These are phyloP conservation scores for Boletus sensibilis DNA, from an alignment of 768 basidiomycete species.

Conservation along the genomic window DNA sequence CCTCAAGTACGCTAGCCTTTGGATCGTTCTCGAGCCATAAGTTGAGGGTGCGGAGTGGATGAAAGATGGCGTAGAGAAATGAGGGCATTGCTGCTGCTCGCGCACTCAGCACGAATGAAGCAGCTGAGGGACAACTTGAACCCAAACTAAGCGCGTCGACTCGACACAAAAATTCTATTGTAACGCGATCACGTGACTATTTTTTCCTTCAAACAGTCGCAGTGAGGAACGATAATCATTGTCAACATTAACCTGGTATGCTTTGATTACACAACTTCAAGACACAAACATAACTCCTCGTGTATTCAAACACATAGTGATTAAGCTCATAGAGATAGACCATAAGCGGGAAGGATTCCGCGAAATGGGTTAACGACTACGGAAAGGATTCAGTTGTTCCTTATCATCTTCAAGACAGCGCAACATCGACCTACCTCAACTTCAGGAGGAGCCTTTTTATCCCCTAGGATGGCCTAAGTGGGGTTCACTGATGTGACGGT, in stretches of 20 bases:
- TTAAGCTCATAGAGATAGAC: not conserved
- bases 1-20: conserved; percentile 52
- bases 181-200: conserved; percentile 22
- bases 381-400: not conserved
- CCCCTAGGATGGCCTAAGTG: conserved; percentile 10
- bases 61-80: conserved; percentile 41
- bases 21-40: conserved; percentile 47
- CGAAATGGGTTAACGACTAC: not conserved
- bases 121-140: conserved; percentile 6
- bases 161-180: conserved; percentile 1
- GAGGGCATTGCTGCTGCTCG: conserved; percentile 26
- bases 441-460: not conserved
- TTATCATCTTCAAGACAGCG: not conserved
- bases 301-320: not conserved
- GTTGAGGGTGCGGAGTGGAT: conserved; percentile 53
- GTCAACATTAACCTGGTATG: no score
- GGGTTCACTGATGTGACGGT: not conserved
- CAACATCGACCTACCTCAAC: not conserved
- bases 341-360: not conserved
- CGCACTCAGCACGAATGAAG: not conserved
- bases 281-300: not conserved
- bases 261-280: not conserved
- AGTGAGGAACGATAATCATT: no score
- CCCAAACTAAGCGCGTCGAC: conserved; percentile 5
- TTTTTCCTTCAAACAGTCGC: no score